Evolutionary conservation across 2,329 filamentous ascomycete species (phyloP).

Genomic region (Cordyceps militaris): DNA sequence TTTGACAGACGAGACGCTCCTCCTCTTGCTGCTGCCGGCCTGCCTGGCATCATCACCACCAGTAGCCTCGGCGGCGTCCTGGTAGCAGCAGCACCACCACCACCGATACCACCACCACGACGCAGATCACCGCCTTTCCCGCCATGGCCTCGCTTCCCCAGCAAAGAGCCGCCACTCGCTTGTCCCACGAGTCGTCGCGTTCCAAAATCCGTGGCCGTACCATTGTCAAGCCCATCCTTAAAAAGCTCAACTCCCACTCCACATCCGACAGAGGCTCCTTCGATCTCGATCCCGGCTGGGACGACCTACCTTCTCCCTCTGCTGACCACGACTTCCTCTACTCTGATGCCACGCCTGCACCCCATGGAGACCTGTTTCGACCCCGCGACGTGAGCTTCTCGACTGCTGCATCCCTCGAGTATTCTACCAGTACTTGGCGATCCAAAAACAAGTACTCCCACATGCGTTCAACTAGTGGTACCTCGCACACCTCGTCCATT

Average conservation of each 20-base stretch:
- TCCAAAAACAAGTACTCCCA: constrained; percentile 43
- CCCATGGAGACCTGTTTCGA: constrained; percentile 16
- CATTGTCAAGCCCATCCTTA: constrained; percentile 55
- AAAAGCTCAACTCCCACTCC: constrained; percentile 41
- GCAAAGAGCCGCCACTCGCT: not conserved
- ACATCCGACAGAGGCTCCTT: constrained; percentile 56
- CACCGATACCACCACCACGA: not conserved
- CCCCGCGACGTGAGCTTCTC: constrained; percentile 41
- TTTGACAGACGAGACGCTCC: not conserved
- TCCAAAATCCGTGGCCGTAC: constrained; percentile 41
- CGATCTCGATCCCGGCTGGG: constrained; percentile 54
- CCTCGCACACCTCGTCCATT: constrained; percentile 49
- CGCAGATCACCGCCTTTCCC: not conserved
- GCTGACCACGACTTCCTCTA: constrained; percentile 21
- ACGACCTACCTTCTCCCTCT: constrained; percentile 38
- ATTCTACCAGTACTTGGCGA: constrained; percentile 21
- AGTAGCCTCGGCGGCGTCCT: not conserved
- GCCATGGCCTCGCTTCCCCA: constrained; percentile 2
- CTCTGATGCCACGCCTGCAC: constrained; percentile 10
- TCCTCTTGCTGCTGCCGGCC: not conserved
- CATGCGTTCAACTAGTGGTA: constrained; percentile 50
- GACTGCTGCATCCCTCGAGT: constrained; percentile 28
- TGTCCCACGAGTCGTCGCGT: not conserved
- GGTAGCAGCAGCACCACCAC: not conserved
- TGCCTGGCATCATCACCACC: not conserved